Conservation (phyloP, 108 stramenopile species). For the Skeletonema marinoi region DNA sequence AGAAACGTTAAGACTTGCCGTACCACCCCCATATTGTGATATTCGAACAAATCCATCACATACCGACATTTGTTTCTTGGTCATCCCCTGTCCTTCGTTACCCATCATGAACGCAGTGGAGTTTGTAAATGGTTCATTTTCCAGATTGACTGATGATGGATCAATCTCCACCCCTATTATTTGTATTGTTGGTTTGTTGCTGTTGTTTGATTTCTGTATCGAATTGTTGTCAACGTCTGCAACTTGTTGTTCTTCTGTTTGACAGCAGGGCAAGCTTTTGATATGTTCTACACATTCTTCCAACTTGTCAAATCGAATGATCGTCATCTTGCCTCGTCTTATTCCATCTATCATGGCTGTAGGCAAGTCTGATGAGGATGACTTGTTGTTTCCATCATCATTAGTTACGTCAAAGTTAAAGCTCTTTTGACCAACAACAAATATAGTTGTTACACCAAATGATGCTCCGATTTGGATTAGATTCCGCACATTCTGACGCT, state of each 20-base stretch:
- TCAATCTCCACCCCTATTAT: conserved; percentile 86
- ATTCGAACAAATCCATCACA: conserved; percentile 77
- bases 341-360: conserved; percentile 6
- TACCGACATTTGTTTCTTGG: conserved; percentile 64
- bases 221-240: not conserved
- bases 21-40: conserved; percentile 85
- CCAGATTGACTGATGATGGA: conserved; percentile 38
- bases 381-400: not conserved
- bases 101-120: conserved; percentile 81
- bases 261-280: conserved; percentile 31
- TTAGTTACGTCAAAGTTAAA: conserved; percentile 50
- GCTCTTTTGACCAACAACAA: conserved; percentile 73
- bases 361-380: conserved; percentile 21
- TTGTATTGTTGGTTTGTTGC: conserved; percentile 33
- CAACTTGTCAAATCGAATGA: conserved; percentile 67
- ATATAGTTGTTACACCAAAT: conserved; percentile 64
- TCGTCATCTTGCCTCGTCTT: conserved; percentile 30
- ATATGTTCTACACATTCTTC: conserved; percentile 65
- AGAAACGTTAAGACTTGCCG: conserved; percentile 88
- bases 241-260: not conserved
- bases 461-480: conserved; percentile 65
- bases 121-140: conserved; percentile 27
- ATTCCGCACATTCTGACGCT: conserved; percentile 62
- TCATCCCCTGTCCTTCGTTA: conserved; percentile 85
- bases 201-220: conserved; percentile 1